Evolutionary conservation across 1,139 yeast genomes (phyloP), one percentile per base, ranked within the genome.

Genomic region (Hansenula sp.): DNA sequence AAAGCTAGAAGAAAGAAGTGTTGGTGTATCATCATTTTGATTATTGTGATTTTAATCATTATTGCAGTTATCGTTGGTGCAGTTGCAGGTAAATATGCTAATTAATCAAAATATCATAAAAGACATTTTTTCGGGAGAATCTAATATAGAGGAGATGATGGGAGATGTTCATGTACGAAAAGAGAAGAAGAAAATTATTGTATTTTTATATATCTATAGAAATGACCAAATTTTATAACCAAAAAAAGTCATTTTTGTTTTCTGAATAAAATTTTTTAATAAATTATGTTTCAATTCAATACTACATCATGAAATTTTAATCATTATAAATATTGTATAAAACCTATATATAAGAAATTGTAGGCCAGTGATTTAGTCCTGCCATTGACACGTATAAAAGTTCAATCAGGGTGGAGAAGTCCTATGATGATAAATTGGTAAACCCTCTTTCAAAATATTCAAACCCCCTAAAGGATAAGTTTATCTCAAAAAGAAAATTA

Each of bases 1-100:
- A 83, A 86, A 56, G 95, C 96, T 40, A 82, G 98, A 72, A 87
- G 73, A 65, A 89, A 89, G 84, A 89, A 79, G 73, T 76, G 88
- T 71, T 86, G 94, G 82, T 86, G 96, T 65, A 73, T 80, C 55
- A 68, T 79, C 59, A 82, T 89, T 61, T 63, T 76, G 57, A 66
- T 78, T 52, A 59, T 80, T 44, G 71, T 86, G 57, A 86, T 88
- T 38, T 76, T 84, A 48, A 83, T 82, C 43, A 75, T 87, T 42
- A 81, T 76, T 45, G 77, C 53, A 44, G 51, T 45, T 29, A 56
- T 55, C 40, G 56, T 56, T 39, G 33, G 52, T 31, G 57, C 42
- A 32, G 44, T 33, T 18, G 42, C 42, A 10, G 42, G 42, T 35
- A 35, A 31, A 29, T 39, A 29, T 39, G 42, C 42, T 8, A 29